Conservation (phyloP, 805 yeast genomes). For the Pichia paraexigua region DNA sequence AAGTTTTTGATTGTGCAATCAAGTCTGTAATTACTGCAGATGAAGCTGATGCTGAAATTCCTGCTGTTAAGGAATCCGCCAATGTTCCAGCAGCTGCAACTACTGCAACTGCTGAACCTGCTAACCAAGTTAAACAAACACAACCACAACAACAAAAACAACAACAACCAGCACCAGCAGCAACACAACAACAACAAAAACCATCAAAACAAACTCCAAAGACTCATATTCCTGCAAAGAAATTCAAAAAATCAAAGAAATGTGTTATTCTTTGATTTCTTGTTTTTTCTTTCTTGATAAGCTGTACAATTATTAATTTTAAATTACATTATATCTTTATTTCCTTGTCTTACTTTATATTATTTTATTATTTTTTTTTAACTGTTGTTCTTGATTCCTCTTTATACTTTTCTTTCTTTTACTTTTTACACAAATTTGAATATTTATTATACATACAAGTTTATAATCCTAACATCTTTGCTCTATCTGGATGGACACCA, state of each 20-base stretch:
- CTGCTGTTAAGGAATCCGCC: neutral
- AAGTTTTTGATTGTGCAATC: constrained; percentile 78
- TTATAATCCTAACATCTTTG: constrained; percentile 32
- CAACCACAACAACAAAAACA: neutral
- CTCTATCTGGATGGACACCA: constrained; percentile 62
- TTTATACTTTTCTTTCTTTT: neutral
- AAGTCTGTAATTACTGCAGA: constrained; percentile 56
- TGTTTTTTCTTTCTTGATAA: neutral
- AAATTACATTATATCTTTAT: neutral
- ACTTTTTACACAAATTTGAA: constrained; percentile 1
- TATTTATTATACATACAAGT: neutral
- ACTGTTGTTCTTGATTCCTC: constrained; percentile 8
- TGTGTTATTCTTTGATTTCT: constrained; percentile 36
- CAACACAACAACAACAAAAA: neutral
- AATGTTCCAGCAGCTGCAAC: neutral
- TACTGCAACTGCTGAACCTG: constrained; percentile 1
- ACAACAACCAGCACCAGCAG: neutral
- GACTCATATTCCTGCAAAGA: constrained; percentile 10
- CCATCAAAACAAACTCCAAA: constrained; percentile 7
- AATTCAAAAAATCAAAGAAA: constrained; percentile 38
- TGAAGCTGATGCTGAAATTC: constrained; percentile 10
- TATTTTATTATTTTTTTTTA: neutral
- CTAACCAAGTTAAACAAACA: neutral
- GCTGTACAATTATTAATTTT: neutral
- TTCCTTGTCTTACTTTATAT: constrained; percentile 2